These are phyloP conservation scores for Lecanicillium sp. DNA, from an alignment of 2,329 filamentous ascomycete species.

Conservation along the genomic window DNA sequence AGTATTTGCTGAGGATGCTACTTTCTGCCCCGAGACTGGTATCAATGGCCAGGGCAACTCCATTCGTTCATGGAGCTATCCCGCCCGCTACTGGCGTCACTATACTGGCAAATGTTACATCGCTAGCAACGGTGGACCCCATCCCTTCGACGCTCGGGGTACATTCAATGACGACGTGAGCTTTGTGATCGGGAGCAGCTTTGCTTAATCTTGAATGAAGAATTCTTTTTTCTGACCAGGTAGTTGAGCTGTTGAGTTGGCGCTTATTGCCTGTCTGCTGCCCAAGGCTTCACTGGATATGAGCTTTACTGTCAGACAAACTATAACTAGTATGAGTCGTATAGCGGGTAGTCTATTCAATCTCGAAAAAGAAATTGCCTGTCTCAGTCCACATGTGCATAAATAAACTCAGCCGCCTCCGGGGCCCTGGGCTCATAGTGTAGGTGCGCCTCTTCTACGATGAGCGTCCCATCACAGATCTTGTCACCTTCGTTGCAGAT, in stretches of 20 bases:
- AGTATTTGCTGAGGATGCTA: slow-evolving; percentile 52
- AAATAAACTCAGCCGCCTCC: slow-evolving; percentile 4
- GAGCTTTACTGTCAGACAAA: no score
- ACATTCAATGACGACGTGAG: slow-evolving; percentile 48
- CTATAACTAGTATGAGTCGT: no score
- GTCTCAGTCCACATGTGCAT: not conserved
- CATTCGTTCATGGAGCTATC: slow-evolving; percentile 50
- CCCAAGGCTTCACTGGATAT: no score
- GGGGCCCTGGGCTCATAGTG: slow-evolving; percentile 25
- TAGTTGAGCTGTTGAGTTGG: no score
- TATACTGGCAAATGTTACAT: slow-evolving; percentile 32
- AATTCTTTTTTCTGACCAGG: no score
- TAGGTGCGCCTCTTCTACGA: slow-evolving; percentile 26
- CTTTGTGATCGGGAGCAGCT: slow-evolving; percentile 29
- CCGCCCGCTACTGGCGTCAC: slow-evolving; percentile 50
- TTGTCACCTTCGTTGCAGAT: slow-evolving; percentile 32
- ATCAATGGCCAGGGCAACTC: slow-evolving; percentile 43
- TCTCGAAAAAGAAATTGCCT: no score
- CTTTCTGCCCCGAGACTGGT: slow-evolving; percentile 49
- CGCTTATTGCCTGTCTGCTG: no score
- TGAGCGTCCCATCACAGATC: slow-evolving; percentile 27
- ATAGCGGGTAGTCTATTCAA: no score
- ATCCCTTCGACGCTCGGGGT: slow-evolving; percentile 39
- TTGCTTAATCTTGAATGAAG: slow-evolving; percentile 1
- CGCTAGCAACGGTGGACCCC: slow-evolving; percentile 47